Base-by-base conservation (phyloP, 75 land plant genomes). In the Cupressus sempervirens region DNA sequence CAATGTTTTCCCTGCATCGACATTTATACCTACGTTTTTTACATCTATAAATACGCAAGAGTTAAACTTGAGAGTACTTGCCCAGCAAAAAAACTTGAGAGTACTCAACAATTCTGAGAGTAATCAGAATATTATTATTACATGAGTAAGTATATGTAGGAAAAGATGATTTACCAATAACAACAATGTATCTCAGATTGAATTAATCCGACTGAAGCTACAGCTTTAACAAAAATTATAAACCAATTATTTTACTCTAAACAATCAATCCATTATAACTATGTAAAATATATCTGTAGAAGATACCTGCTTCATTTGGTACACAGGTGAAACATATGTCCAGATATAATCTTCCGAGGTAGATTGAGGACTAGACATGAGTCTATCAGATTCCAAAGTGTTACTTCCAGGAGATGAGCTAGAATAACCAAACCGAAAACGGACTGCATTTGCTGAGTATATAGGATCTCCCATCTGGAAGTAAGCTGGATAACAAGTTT, bases 261-360 rank as follows among this genome's bases (percentile, higher is more conserved):
- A 10, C 73, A 68, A 68, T 68, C 12, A 12, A 68, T n/a, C 73
- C 73, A 29, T 30, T 1, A n/a, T 1, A 68, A 30, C 73, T 68
- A 30, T 30, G 9, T 68, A 56, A 29, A 23, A 68, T 68, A 68
- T 10, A 3, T n/a, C n/a, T 5, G 2, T 77, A 43, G 29, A 41
- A 77, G 48, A n/a, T n/a, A 91, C 92, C 92, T 91, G 92, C 76
- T 84, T 67, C 92, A 91, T 85, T 41, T 82, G 84, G 68, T 84
- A 91, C 46, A 43, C 74, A 35, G 86, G 87, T 10, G 92, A 91
- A 43, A 81, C 91, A 87, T 91, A 91, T 35, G 85, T 86, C 92
- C 92, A 91, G 14, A 84, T 56, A 82, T 87, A 91, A 32, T 85
- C 88, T 65, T 83, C 84, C 20, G 13, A 20, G 7, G 30, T 20